A percentile compares a stretch with the other conserved stretches of the same genome.
These are phyloP conservation scores for Hansenula anomala DNA, from an alignment of 1,139 yeast genomes.

Conservation along the genomic window DNA sequence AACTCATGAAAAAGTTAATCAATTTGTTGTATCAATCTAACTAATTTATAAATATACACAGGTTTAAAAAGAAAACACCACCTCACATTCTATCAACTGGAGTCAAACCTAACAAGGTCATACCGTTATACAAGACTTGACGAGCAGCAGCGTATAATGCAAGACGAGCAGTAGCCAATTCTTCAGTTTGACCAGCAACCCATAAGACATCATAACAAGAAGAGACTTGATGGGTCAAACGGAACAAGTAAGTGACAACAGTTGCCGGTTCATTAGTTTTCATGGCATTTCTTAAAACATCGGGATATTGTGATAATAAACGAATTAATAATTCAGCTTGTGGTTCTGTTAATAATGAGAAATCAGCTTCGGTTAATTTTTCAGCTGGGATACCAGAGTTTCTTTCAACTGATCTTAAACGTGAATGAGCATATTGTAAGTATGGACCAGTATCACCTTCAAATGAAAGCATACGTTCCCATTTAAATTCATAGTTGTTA, in stretches of 20 bases:
- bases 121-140: conserved; percentile 88
- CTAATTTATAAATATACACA: no score
- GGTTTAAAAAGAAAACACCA: no score
- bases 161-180: conserved; percentile 85
- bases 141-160: conserved; percentile 90
- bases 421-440: conserved; percentile 96
- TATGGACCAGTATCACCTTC: conserved; percentile 99
- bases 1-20: no score
- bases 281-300: conserved; percentile 76
- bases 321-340: conserved; percentile 73
- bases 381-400: conserved; percentile 48
- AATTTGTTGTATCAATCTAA: no score
- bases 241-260: conserved; percentile 89
- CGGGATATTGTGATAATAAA: conserved; percentile 87
- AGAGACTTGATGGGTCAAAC: conserved; percentile 88
- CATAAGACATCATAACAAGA: conserved; percentile 93
- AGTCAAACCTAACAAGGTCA: conserved; percentile 85
- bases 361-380: conserved; percentile 57
- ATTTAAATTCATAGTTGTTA: conserved; percentile 92
- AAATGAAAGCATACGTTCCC: conserved; percentile 97
- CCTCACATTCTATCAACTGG: conserved; percentile 96
- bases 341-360: conserved; percentile 68
- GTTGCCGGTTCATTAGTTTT: conserved; percentile 92
- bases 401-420: conserved; percentile 93
- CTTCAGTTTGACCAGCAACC: conserved; percentile 95